These are phyloP conservation scores for Toxicodendron radicans DNA, from an alignment of 345 rosid genomes.

Conservation along the genomic window DNA sequence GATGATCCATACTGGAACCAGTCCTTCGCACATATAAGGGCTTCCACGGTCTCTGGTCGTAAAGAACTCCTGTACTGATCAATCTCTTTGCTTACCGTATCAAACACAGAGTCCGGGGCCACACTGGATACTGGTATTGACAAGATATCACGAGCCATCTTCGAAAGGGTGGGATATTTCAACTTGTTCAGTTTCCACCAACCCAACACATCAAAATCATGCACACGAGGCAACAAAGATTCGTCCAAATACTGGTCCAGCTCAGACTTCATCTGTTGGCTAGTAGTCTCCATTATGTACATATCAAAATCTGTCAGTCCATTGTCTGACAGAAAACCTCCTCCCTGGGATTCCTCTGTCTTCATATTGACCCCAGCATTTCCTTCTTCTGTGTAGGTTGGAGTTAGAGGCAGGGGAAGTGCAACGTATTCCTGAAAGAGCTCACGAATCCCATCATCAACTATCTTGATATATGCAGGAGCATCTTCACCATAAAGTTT, in stretches of 20 bases:
- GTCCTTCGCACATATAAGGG: conserved; percentile 83
- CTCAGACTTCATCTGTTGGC: conserved; percentile 74
- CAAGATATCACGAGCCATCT: conserved; percentile 88
- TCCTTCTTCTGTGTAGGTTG: conserved; percentile 57
- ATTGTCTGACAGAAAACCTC: conserved; percentile 46
- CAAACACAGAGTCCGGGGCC: conserved; percentile 55
- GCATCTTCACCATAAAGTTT: conserved; percentile 84
- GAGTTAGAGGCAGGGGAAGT: conserved; percentile 69
- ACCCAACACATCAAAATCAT: conserved; percentile 74
- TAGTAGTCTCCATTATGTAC: conserved; percentile 74
- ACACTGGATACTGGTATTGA: conserved; percentile 64
- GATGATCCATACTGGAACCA: conserved; percentile 60
- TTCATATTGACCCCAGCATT: conserved; percentile 28
- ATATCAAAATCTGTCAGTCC: conserved; percentile 81
- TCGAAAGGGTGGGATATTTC: conserved; percentile 78
- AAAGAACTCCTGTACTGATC: conserved; percentile 70
- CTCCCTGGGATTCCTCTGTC: conserved; percentile 44
- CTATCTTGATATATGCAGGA: conserved; percentile 54
- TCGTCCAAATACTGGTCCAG: conserved; percentile 89
- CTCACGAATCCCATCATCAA: conserved; percentile 82
- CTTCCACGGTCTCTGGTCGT: conserved; percentile 87
- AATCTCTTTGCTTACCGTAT: conserved; percentile 52
- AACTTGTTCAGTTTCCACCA: conserved; percentile 95
- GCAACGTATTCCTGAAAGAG: conserved; percentile 75
- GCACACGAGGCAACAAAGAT: conserved; percentile 67